Percentiles rank a stretch among this genome's conserved stretches.
These are phyloP conservation scores for Angomonas ambiguus DNA, from an alignment of 208 protist genomes.

Conservation along the genomic window DNA sequence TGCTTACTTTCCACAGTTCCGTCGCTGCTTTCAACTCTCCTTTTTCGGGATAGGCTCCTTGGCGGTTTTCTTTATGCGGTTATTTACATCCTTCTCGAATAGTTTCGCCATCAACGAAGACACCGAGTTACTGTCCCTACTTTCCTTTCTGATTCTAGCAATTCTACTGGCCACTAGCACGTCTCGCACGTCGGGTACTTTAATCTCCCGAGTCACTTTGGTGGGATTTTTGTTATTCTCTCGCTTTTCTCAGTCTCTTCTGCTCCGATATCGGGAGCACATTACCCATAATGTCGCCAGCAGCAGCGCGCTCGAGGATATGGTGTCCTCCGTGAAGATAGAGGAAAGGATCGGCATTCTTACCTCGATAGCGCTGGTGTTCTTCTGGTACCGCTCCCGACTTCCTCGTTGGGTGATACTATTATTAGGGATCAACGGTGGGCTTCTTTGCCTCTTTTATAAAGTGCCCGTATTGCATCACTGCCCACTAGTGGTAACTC, in stretches of 20 bases:
- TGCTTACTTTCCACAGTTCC: slow-evolving; percentile 28
- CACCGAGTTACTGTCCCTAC: slow-evolving; percentile 31
- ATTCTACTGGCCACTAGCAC: background rate
- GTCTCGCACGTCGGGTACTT: background rate
- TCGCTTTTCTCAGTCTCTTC: slow-evolving; percentile 25
- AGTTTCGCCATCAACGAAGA: slow-evolving; percentile 76
- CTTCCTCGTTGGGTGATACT: background rate
- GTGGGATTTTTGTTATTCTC: slow-evolving; percentile 18
- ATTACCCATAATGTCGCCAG: slow-evolving; percentile 49
- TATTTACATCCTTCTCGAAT: slow-evolving; percentile 59
- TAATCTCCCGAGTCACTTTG: slow-evolving; percentile 9
- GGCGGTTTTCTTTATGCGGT: slow-evolving; percentile 37
- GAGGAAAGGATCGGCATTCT: slow-evolving; percentile 24
- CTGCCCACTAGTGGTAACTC: slow-evolving; percentile 27
- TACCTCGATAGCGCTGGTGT: slow-evolving; percentile 7
- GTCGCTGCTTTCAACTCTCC: slow-evolving; percentile 13
- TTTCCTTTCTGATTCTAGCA: slow-evolving; percentile 16
- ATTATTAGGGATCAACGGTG: background rate
- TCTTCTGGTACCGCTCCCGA: background rate
- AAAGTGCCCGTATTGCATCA: slow-evolving; percentile 45
- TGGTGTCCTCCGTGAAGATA: slow-evolving; percentile 3
- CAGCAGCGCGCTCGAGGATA: slow-evolving; percentile 25
- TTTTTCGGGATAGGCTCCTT: slow-evolving; percentile 24
- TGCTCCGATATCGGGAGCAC: slow-evolving; percentile 43
- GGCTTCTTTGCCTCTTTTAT: slow-evolving; percentile 22